Evolutionary conservation across 176 grass and related monocot species (phyloP).

Genomic region (Eragrostis curvula): DNA sequence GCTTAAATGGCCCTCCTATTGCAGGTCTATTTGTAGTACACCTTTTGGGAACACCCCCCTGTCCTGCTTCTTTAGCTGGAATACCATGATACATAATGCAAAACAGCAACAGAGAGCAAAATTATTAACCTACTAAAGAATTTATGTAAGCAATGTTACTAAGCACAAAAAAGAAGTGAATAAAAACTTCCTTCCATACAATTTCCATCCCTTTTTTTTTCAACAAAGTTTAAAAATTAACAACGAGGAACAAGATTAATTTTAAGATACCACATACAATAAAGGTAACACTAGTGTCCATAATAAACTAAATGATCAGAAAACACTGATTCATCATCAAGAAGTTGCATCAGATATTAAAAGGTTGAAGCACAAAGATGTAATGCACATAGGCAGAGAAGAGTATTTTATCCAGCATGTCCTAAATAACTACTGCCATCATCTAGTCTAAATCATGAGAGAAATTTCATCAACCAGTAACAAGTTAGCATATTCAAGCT

Average conservation of each 20-base stretch:
- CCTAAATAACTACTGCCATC: background rate
- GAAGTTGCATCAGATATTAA: background rate
- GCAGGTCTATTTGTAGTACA: slow-evolving; percentile 84
- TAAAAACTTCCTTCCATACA: slow-evolving; percentile 3
- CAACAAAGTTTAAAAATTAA: background rate
- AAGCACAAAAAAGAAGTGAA: background rate
- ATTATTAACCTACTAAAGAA: slow-evolving; percentile 27
- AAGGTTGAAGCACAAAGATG: background rate
- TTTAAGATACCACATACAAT: background rate
- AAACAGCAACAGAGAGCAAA: slow-evolving; percentile 23
- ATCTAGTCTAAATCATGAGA: background rate
- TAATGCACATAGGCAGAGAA: background rate
- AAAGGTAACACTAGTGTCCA: background rate
- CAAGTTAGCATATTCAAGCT: background rate
- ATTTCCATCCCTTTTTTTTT: background rate
- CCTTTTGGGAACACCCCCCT: slow-evolving; percentile 57
- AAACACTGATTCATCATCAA: background rate
- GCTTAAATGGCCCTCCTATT: slow-evolving; percentile 90
- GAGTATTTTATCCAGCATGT: slow-evolving; percentile 10
- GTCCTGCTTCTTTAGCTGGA: slow-evolving; percentile 54
- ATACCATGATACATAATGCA: slow-evolving; percentile 5
- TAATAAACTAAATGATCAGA: background rate
- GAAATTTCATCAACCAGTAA: background rate
- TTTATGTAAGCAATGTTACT: slow-evolving; percentile 26
- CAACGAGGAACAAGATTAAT: background rate